Percentiles rank a stretch among this genome's conserved stretches.
Evolutionary conservation across 1,284 basidiomycete genomes (phyloP).

Genomic region (Salmacisia buchloeana): DNA sequence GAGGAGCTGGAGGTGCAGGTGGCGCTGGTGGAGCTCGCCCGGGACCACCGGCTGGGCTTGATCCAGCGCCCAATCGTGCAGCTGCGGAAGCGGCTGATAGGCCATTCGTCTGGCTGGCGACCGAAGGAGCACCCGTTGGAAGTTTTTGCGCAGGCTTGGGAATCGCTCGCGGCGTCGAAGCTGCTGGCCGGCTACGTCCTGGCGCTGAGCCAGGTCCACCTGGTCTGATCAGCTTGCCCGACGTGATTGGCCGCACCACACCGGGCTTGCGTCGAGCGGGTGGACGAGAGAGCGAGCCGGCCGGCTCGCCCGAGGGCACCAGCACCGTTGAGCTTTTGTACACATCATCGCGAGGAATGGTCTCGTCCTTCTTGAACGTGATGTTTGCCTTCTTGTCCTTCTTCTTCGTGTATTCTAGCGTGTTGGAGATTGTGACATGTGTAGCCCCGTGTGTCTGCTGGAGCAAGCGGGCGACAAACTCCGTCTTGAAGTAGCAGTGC

Average conservation of each 20-base stretch:
- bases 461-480: conserved; percentile 75
- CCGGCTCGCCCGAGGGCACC: conserved; percentile 79
- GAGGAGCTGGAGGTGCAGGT: not conserved
- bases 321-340: conserved; percentile 93
- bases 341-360: conserved; percentile 68
- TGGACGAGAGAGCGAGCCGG: conserved; percentile 72
- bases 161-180: conserved; percentile 14
- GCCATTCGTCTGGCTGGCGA: conserved; percentile 15
- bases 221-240: conserved; percentile 71
- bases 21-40: not conserved
- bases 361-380: conserved; percentile 84
- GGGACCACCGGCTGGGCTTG: too few relatives aligned
- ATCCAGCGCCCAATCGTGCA: not conserved
- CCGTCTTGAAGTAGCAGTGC: conserved; percentile 91
- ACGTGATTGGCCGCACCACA: conserved; percentile 72
- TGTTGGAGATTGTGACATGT: conserved; percentile 55
- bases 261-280: conserved; percentile 81
- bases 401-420: conserved; percentile 74
- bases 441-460: conserved; percentile 74
- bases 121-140: conserved; percentile 12
- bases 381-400: conserved; percentile 90
- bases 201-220: conserved; percentile 60
- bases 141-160: conserved; percentile 11
- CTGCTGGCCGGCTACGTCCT: conserved; percentile 38
- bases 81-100: not conserved